Percentiles rank a stretch among this genome's conserved stretches.
Evolutionary conservation across 1,284 basidiomycete species (phyloP).

Genomic region (Ceratobasidium theobromae): DNA sequence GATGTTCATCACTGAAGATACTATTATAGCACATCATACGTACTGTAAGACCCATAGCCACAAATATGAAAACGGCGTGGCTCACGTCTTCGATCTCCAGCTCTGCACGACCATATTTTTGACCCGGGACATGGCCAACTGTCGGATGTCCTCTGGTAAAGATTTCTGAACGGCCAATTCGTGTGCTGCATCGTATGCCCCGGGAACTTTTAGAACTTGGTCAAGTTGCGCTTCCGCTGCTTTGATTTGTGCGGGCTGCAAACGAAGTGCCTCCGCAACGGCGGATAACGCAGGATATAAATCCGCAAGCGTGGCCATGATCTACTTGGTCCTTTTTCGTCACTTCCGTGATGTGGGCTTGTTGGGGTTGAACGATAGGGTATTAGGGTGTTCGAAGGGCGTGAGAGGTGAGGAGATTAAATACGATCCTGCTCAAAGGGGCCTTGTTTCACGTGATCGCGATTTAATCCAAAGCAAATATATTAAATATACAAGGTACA

Average conservation of each 20-base stretch:
- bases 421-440: background rate
- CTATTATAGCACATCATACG: conserved; percentile 7
- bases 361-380: background rate
- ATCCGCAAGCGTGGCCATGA: conserved; percentile 20
- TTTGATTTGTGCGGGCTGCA: conserved; percentile 13
- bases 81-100: conserved; percentile 53
- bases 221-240: conserved; percentile 19
- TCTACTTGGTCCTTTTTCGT: background rate
- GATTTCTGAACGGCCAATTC: conserved; percentile 15
- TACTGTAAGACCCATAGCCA: background rate
- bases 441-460: background rate
- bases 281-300: conserved; percentile 14
- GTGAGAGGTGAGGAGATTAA: background rate
- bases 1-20: conserved; percentile 62
- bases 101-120: conserved; percentile 68
- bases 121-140: conserved; percentile 78
- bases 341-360: background rate
- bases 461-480: background rate
- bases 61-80: conserved; percentile 5
- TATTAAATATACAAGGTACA: background rate
- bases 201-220: conserved; percentile 17
- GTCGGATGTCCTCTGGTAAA: conserved; percentile 45
- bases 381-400: background rate
- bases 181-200: conserved; percentile 16
- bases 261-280: conserved; percentile 3